phyloP scores from a whole-genome alignment of 2,329 filamentous ascomycete genomes.

The Drechslera avenae region DNA sequence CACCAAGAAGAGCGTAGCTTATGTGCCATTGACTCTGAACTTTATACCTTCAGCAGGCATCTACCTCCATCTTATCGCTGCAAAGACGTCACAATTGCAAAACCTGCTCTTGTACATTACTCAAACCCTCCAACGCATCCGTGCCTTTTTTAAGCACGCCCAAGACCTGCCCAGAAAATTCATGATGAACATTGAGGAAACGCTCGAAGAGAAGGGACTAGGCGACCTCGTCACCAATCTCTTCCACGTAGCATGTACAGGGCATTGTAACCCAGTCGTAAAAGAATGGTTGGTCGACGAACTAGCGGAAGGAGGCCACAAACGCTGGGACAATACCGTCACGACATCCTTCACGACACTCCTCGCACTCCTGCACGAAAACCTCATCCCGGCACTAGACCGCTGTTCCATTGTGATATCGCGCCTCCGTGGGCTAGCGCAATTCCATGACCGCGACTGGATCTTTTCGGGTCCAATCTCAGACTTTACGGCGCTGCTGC shows the following conservation, averaged over 20 bases:
- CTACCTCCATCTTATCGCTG: slow-evolving; percentile 81
- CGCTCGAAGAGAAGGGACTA: slow-evolving; percentile 68
- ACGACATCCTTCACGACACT: slow-evolving; percentile 77
- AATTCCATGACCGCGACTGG: slow-evolving; percentile 72
- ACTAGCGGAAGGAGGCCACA: slow-evolving; percentile 74
- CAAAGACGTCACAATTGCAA: slow-evolving; percentile 84
- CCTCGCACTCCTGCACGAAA: slow-evolving; percentile 79
- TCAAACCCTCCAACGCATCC: slow-evolving; percentile 78
- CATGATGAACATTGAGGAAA: slow-evolving; percentile 75
- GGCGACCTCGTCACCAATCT: slow-evolving; percentile 75
- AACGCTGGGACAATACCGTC: slow-evolving; percentile 92
- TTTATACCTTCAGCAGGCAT: slow-evolving; percentile 80
- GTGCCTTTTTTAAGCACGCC: slow-evolving; percentile 80
- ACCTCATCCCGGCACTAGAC: slow-evolving; percentile 86
- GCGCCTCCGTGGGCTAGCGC: slow-evolving; percentile 80
- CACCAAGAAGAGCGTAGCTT: slow-evolving; percentile 43
- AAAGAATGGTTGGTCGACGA: slow-evolving; percentile 89
- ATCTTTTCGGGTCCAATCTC: slow-evolving; percentile 58
- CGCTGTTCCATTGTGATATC: slow-evolving; percentile 80
- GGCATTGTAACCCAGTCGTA: slow-evolving; percentile 74
- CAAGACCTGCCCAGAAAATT: slow-evolving; percentile 81
- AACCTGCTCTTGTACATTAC: slow-evolving; percentile 84
- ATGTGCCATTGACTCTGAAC: slow-evolving; percentile 76
- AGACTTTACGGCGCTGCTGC: slow-evolving; percentile 57
- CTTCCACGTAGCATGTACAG: slow-evolving; percentile 84